Percentiles rank a stretch among this genome's conserved stretches.
These are phyloP conservation scores for Pezicula carpinea DNA, from an alignment of 2,329 filamentous ascomycete genomes.

Conservation along the genomic window DNA sequence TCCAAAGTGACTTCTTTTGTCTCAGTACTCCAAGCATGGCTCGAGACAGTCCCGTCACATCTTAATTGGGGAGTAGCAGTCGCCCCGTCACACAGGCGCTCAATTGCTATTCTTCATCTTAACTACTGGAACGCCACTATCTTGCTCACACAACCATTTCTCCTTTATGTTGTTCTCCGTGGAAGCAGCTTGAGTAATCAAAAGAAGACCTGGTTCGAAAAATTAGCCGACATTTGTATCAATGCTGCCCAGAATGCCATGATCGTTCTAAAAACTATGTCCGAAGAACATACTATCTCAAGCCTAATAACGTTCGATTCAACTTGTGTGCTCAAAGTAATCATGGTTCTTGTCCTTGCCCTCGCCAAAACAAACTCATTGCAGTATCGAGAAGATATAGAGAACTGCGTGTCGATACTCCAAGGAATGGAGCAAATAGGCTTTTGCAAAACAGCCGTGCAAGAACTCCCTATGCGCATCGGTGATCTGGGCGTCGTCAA, in stretches of 20 bases:
- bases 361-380: slow-evolving; percentile 8
- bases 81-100: slow-evolving; percentile 12
- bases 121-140: slow-evolving; percentile 18
- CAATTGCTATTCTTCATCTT: slow-evolving; percentile 15
- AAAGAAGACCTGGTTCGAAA: slow-evolving; percentile 15
- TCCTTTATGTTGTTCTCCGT: slow-evolving; percentile 13
- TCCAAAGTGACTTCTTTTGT: slow-evolving; percentile 9
- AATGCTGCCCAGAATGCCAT: slow-evolving; percentile 14
- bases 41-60: slow-evolving; percentile 14
- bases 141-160: slow-evolving; percentile 15
- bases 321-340: slow-evolving; percentile 10
- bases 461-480: slow-evolving; percentile 12
- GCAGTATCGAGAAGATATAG: slow-evolving; percentile 9
- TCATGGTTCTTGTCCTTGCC: slow-evolving; percentile 14
- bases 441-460: slow-evolving; percentile 11
- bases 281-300: slow-evolving; percentile 10
- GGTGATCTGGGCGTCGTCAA: slow-evolving; percentile 8
- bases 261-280: slow-evolving; percentile 12
- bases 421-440: slow-evolving; percentile 16
- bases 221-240: slow-evolving; percentile 13
- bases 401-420: slow-evolving; percentile 8
- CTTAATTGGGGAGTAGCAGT: slow-evolving; percentile 15
- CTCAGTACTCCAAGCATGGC: slow-evolving; percentile 12
- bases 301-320: slow-evolving; percentile 14
- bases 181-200: slow-evolving; percentile 6